phyloP scores from a whole-genome alignment of 805 yeast species.

The Danielozyma ontarioensis region DNA sequence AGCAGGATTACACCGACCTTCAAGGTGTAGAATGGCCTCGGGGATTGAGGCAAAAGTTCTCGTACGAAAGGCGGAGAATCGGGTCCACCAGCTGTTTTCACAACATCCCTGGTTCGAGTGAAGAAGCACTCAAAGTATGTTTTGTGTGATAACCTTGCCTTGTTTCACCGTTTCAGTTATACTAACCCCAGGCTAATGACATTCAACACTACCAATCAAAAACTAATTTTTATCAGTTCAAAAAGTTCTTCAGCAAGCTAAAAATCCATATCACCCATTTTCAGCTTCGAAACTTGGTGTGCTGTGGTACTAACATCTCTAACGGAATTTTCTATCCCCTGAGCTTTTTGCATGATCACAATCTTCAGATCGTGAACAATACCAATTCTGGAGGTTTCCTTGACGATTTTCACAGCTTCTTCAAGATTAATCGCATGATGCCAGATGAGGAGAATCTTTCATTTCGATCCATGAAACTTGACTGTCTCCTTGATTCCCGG shows the following conservation, averaged over 20 bases:
- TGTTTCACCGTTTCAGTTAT: constrained; percentile 1
- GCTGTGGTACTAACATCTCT: constrained; percentile 26
- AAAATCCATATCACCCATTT: constrained; percentile 51
- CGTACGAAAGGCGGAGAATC: constrained; percentile 27
- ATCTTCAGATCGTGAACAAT: constrained; percentile 20
- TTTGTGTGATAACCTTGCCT: neutral
- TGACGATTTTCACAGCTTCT: constrained; percentile 26
- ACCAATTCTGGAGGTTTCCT: constrained; percentile 18
- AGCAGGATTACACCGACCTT: constrained; percentile 13
- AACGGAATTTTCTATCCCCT: constrained; percentile 38
- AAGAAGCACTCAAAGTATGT: constrained; percentile 31
- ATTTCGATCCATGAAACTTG: constrained; percentile 24
- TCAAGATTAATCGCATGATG: constrained; percentile 30
- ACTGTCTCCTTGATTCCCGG: constrained; percentile 36
- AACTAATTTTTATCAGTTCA: constrained; percentile 34
- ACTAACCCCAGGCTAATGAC: constrained; percentile 23
- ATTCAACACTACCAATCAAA: constrained; percentile 12
- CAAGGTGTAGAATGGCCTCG: constrained; percentile 37
- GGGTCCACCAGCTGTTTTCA: constrained; percentile 35
- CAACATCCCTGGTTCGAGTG: constrained; percentile 31
- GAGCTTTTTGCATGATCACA: constrained; percentile 26
- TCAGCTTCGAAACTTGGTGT: constrained; percentile 50
- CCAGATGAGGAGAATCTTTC: constrained; percentile 16
- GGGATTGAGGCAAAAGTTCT: constrained; percentile 26
- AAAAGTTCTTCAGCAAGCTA: constrained; percentile 37